phyloP scores from a whole-genome alignment of 305 asterid genomes.

The Solanum aculeatissimum region DNA sequence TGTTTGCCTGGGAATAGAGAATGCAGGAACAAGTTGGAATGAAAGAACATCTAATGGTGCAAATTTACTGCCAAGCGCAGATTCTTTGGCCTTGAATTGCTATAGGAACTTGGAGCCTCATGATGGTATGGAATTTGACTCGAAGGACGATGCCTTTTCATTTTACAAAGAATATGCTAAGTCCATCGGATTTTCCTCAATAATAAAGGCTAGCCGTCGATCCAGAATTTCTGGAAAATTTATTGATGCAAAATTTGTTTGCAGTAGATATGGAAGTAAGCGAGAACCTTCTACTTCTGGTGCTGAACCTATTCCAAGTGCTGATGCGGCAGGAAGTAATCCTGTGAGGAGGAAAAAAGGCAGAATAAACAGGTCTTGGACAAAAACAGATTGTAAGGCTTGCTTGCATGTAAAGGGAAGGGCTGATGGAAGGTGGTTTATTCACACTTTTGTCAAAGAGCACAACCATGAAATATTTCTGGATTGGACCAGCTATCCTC shows the following conservation, averaged over 20 bases:
- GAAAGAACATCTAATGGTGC: slow-evolving; percentile 11
- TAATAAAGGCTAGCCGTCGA: slow-evolving; percentile 45
- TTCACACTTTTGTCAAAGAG: slow-evolving; percentile 22
- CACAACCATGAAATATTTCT: slow-evolving; percentile 40
- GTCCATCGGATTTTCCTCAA: slow-evolving; percentile 30
- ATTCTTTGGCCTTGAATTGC: slow-evolving; percentile 3
- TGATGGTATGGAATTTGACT: slow-evolving; percentile 36
- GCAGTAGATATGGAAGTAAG: slow-evolving; percentile 35
- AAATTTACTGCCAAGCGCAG: slow-evolving; percentile 4
- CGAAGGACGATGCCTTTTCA: slow-evolving; percentile 41
- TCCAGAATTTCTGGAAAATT: slow-evolving; percentile 45
- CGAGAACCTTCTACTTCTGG: slow-evolving; percentile 13
- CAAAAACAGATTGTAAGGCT: slow-evolving; percentile 53
- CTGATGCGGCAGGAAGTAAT: slow-evolving; percentile 3
- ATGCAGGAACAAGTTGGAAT: slow-evolving; percentile 5
- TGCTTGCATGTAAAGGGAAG: slow-evolving; percentile 51
- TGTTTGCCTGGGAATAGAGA: background rate
- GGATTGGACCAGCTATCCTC: slow-evolving; percentile 7
- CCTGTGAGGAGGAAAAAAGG: slow-evolving; percentile 34
- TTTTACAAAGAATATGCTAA: slow-evolving; percentile 32
- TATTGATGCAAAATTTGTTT: slow-evolving; percentile 48
- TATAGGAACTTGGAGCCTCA: slow-evolving; percentile 14
- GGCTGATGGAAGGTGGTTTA: slow-evolving; percentile 40
- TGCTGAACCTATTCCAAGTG: slow-evolving; percentile 4
- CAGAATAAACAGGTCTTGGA: slow-evolving; percentile 31